phyloP scores from a whole-genome alignment of 2,329 filamentous ascomycete species.

The Colletotrichum sansevieriae region DNA sequence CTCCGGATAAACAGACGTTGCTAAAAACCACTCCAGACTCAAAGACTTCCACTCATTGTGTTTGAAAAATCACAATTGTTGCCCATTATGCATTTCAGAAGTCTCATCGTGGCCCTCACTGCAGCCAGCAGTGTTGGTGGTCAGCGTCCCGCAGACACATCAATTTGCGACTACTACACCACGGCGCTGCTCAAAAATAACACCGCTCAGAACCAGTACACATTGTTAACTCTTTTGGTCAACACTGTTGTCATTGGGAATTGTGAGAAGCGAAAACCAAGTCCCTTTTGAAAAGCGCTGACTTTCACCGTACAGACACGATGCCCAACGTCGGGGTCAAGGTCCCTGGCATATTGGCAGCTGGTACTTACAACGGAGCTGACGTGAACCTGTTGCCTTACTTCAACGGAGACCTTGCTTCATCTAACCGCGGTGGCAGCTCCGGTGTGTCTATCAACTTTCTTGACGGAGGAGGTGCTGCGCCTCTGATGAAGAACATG shows the following conservation, averaged over 20 bases:
- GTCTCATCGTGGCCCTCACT: conserved; percentile 45
- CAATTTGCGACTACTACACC: conserved; percentile 75
- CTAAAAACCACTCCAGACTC: not conserved
- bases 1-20: too few relatives aligned
- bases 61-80: too few relatives aligned
- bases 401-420: conserved; percentile 67
- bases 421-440: conserved; percentile 64
- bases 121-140: conserved; percentile 49
- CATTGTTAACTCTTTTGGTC: conserved; percentile 68
- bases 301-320: conserved; percentile 56
- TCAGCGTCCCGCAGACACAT: conserved; percentile 62
- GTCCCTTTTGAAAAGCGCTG: not conserved
- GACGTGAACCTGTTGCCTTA: conserved; percentile 70
- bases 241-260: conserved; percentile 76
- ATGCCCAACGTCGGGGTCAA: conserved; percentile 63
- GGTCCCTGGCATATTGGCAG: conserved; percentile 70
- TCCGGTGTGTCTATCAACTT: conserved; percentile 67
- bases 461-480: conserved; percentile 70
- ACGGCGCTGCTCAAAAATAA: conserved; percentile 70
- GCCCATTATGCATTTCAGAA: conserved; percentile 47
- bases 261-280: conserved; percentile 52
- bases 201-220: conserved; percentile 69
- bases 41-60: not conserved
- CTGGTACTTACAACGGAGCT: conserved; percentile 62
- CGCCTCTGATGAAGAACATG: conserved; percentile 67